Conservation (phyloP, 2,329 filamentous ascomycete species). For the Graphilbum fragrans region DNA sequence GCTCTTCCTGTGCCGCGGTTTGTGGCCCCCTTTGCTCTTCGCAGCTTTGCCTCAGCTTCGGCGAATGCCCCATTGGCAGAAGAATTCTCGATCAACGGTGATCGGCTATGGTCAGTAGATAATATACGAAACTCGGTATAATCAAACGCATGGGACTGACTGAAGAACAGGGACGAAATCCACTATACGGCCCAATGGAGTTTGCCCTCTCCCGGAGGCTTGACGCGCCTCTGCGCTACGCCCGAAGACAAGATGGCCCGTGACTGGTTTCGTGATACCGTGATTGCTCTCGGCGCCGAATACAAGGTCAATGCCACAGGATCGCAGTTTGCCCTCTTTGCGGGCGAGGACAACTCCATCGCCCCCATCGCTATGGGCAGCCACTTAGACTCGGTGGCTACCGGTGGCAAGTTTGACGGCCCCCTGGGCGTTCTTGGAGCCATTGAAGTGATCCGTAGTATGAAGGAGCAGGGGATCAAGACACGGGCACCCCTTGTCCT, state of each 20-base stretch:
- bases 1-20: too few species aligned
- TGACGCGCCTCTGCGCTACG: slow-evolving; percentile 5
- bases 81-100: neutral
- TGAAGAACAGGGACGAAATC: neutral
- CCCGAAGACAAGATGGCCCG: slow-evolving; percentile 11
- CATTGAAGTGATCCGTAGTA: slow-evolving; percentile 50
- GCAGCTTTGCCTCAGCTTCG: neutral
- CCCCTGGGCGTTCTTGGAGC: slow-evolving; percentile 59
- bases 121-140: neutral
- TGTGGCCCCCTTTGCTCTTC: too few species aligned
- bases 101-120: neutral
- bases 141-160: neutral
- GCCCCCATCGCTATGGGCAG: slow-evolving; percentile 53
- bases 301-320: slow-evolving; percentile 12
- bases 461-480: slow-evolving; percentile 50
- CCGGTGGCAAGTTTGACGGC: slow-evolving; percentile 52
- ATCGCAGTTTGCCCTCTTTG: slow-evolving; percentile 28
- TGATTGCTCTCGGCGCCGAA: slow-evolving; percentile 8
- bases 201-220: neutral
- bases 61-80: slow-evolving; percentile 1
- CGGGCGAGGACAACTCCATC: slow-evolving; percentile 42
- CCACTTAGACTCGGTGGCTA: slow-evolving; percentile 44
- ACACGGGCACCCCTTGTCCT: slow-evolving; percentile 56
- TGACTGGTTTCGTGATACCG: slow-evolving; percentile 10
- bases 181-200: slow-evolving; percentile 2